Percentiles rank a stretch among this genome's conserved stretches.
Conservation (phyloP, 2,329 filamentous ascomycete species). For the Colletotrichum falcatum region DNA sequence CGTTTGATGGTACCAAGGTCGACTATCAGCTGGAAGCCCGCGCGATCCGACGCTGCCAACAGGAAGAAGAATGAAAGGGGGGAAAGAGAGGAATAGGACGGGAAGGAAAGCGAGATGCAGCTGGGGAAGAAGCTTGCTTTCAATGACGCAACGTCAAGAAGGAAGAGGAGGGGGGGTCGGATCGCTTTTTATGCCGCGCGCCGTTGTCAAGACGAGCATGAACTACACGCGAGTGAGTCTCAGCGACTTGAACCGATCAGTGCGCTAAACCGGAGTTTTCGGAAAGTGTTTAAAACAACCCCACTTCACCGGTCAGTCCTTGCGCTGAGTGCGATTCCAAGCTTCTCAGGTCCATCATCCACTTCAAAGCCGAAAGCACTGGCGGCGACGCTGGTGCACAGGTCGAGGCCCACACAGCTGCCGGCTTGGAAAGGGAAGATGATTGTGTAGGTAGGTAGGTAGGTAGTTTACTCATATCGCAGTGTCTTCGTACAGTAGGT, state of each 20-base stretch:
- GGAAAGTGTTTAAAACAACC: not conserved
- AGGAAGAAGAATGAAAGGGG: not conserved
- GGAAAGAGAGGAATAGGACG: not conserved
- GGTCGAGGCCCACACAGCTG: constrained; percentile 7
- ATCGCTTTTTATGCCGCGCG: constrained; percentile 22
- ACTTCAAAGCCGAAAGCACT: not conserved
- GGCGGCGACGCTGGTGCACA: not conserved
- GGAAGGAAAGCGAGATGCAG: not conserved
- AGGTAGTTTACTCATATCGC: too few relatives aligned
- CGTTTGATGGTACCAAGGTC: not conserved
- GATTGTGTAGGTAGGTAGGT: not conserved
- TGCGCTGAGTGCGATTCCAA: constrained; percentile 16
- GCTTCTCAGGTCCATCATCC: not conserved
- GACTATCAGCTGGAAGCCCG: not conserved
- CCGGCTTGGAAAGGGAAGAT: not conserved
- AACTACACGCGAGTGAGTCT: not conserved
- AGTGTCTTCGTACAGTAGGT: not conserved
- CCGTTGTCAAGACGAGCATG: constrained; percentile 14
- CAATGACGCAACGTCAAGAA: constrained; percentile 22
- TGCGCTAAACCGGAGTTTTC: constrained; percentile 17
- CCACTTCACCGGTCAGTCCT: constrained; percentile 30
- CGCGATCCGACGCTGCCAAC: not conserved
- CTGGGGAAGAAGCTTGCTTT: constrained; percentile 27
- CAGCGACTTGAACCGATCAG: constrained; percentile 13
- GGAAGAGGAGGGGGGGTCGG: not conserved